phyloP scores from a whole-genome alignment of 352 stramenopile genomes.

The Phytopythium chamaehyphon region DNA sequence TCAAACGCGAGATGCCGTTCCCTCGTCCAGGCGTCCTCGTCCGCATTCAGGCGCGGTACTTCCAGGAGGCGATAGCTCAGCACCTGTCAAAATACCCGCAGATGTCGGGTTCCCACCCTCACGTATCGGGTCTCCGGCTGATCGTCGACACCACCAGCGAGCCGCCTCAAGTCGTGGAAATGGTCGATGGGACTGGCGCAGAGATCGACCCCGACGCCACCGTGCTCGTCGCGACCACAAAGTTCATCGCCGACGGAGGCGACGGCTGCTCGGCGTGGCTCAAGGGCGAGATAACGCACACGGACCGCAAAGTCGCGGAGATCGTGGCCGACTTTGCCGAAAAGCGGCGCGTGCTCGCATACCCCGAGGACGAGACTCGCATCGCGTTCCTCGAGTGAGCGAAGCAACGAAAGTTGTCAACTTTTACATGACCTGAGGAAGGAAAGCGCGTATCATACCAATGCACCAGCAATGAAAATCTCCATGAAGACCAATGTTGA shows the following conservation, averaged over 20 bases:
- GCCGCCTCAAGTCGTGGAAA: slow-evolving; percentile 17
- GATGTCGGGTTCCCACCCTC: slow-evolving; percentile 56
- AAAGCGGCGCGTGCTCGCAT: slow-evolving; percentile 39
- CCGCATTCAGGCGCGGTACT: slow-evolving; percentile 36
- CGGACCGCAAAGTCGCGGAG: slow-evolving; percentile 24
- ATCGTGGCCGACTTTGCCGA: slow-evolving; percentile 23
- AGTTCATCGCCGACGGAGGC: slow-evolving; percentile 56
- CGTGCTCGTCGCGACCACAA: slow-evolving; percentile 53
- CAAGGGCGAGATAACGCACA: slow-evolving; percentile 26
- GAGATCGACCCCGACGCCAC: slow-evolving; percentile 28
- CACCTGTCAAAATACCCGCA: slow-evolving; percentile 55
- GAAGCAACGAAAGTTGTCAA: too few relatives aligned
- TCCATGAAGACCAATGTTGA: slow-evolving; percentile 3
- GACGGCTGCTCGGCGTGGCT: slow-evolving; percentile 60
- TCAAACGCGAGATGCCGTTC: slow-evolving; percentile 74
- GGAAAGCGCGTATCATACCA: too few relatives aligned
- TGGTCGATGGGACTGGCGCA: slow-evolving; percentile 28
- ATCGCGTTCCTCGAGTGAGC: slow-evolving; percentile 35
- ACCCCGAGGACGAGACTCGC: slow-evolving; percentile 27
- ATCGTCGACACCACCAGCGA: slow-evolving; percentile 7
- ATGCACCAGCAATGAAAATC: too few relatives aligned
- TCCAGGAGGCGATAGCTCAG: slow-evolving; percentile 52
- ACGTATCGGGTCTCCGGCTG: slow-evolving; percentile 49
- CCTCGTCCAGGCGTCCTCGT: slow-evolving; percentile 43
- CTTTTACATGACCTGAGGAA: too few relatives aligned